Evolutionary conservation across 148 eudicot genomes (phyloP).

Genomic region (Silene latifolia): DNA sequence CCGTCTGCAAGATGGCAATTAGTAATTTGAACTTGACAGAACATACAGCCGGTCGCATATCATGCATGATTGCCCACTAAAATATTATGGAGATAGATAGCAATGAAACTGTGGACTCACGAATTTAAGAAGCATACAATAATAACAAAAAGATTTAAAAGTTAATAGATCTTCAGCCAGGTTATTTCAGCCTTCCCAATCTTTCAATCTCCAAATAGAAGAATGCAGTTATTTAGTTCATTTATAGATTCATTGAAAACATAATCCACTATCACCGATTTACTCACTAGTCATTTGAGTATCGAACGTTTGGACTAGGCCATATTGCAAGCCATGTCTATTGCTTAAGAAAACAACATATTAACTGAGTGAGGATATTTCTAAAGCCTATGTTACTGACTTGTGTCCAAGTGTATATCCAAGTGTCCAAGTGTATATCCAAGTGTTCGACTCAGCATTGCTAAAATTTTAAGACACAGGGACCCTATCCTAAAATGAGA

Average conservation of each 20-base stretch:
- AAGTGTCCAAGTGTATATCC: too few species aligned
- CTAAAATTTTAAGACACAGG: too few species aligned
- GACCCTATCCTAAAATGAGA: too few species aligned
- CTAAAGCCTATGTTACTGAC: not conserved
- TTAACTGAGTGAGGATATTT: not conserved
- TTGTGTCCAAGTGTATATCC: not conserved
- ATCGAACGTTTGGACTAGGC: not conserved
- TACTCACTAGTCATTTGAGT: too few species aligned
- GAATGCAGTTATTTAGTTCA: not conserved
- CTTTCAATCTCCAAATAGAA: not conserved
- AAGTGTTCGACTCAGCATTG: not conserved
- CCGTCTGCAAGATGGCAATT: conserved; percentile 57
- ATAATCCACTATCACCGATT: not conserved
- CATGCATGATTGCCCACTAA: not conserved
- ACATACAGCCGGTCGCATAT: not conserved
- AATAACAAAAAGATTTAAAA: not conserved
- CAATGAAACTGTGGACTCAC: not conserved
- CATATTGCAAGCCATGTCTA: not conserved
- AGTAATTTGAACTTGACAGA: not conserved
- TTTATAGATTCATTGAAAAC: not conserved
- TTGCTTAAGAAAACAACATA: not conserved
- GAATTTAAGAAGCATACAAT: not conserved
- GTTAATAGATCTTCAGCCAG: not conserved
- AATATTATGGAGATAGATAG: not conserved
- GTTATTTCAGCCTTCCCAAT: not conserved